Evolutionary conservation across 495 filamentous ascomycete species (phyloP), one percentile per base, ranked within the genome.

Genomic region (Geopyxis carbonaria): DNA sequence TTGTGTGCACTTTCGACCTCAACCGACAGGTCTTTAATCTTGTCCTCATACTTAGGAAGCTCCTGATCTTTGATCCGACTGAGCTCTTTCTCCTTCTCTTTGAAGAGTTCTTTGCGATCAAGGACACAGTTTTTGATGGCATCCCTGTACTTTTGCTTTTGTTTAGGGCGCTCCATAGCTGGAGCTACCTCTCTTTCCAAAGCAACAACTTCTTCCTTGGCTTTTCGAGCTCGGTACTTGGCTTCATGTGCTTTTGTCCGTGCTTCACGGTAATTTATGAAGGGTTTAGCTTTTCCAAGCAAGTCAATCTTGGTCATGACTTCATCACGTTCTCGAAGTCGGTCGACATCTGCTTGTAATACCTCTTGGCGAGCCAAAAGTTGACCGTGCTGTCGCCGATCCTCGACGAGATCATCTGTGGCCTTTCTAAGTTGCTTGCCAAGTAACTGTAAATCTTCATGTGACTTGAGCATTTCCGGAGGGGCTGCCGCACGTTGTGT

Each of bases 401-500:
- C 70, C 10, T 55, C 59, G 18, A 70, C 65, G 30, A 76, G 67
- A 40, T 70, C 62, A 4, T 59, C 45, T 48, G 79, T 69, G 5
- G 76, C 42, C 28, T 68, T 62, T 46, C 79, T 85, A 46, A 91
- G 80, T 28, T 73, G 60, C 33, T 62, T 68, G 28, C 83, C 70
- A 10, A 83, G 54, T 1, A 64, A 64, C 57, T 83, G 87, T 18
- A 97, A 61, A 27, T 71, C 52, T 1, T 73, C 64, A 51, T 94
- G 86, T 72, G 72, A 80, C n/a, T 73, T 59, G 10, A 80, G 59
- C 73, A 93, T 86, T 11, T 84, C 61, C 19, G 74, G 66, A 0
- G 80, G 73, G 2, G 83, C 89, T 14, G 84, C 86, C 2, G 89
- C 89, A 49, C 80, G 69, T 42, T 89, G 76, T 0, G 89, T 99